Evolutionary conservation across 2,329 filamentous ascomycete species (phyloP), one percentile per base, ranked within the genome.

Genomic region (Claviceps paspali): DNA sequence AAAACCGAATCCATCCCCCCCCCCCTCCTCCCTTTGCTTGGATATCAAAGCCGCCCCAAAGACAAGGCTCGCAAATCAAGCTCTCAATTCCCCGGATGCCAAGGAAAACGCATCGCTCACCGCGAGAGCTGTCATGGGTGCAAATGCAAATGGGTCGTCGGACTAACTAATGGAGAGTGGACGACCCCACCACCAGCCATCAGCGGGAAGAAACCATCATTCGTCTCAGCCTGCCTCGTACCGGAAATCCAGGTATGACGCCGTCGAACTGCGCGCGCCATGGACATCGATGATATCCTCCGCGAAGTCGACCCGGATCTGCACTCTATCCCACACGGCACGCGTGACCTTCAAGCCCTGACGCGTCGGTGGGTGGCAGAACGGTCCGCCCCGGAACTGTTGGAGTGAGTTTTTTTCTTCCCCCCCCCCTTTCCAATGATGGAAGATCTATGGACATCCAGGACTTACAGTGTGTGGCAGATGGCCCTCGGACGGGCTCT

Each of bases 301-400:
- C 74, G 75, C 49, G 76, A 80, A 51, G 76, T 86, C 47, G 78
- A 84, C 56, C 74, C 70, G 35, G 56, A 64, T 41, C 60, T 63
- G 38, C 63, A 73, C 46, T 56, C 64, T 26, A 57, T 73, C 14
- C 72, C 75, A 3, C 60, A 62, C 36, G 71, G 75, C 48, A 77
- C 70, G 29, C 70, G 76, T 51, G 88, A 96, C 60, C 70, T 96
- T 47, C 86, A 95, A 57, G 76, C 82, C 37, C 65, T 98, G 48
- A 95, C 88, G 48, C 80, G 88, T 50, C 81, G 79, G 50, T 98
- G 88, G 88, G 75, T 95, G 31, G 84, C 88, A 30, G 92, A 98
- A 59, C 76, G 91, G 48, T 83, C 81, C 39, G 79, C 85, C 31
- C 85, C 88, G 2, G 87, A 95, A 59, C 67, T 98, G n/a, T 65